Evolutionary conservation across 495 filamentous ascomycete genomes (phyloP).

Genomic region (Neurospora sp.): DNA sequence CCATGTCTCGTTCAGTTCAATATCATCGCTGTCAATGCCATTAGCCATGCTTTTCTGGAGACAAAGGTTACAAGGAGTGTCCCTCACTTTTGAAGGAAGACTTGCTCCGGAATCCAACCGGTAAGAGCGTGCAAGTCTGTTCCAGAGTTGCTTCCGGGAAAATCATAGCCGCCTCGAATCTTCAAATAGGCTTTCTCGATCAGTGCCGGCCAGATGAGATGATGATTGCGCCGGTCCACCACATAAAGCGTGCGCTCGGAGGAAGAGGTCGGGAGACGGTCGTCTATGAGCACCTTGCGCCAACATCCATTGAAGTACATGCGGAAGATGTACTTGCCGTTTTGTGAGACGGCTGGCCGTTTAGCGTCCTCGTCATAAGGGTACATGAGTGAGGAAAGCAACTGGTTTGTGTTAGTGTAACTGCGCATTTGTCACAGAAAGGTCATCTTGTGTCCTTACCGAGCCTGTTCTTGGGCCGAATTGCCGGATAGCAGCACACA

Average conservation of each 20-base stretch:
- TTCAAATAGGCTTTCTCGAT: slow-evolving; percentile 98
- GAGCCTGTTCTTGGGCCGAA: slow-evolving; percentile 25
- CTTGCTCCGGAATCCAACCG: slow-evolving; percentile 94
- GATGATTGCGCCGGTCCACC: slow-evolving; percentile 71
- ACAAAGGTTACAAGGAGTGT: not conserved
- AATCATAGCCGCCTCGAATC: slow-evolving; percentile 90
- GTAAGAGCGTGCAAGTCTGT: slow-evolving; percentile 86
- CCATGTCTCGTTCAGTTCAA: slow-evolving; percentile 69
- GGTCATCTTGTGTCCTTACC: slow-evolving; percentile 8
- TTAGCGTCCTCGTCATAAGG: slow-evolving; percentile 52
- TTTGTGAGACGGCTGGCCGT: slow-evolving; percentile 52
- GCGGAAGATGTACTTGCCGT: slow-evolving; percentile 83
- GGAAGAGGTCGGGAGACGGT: slow-evolving; percentile 69
- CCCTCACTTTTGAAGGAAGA: slow-evolving; percentile 66
- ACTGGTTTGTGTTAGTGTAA: slow-evolving; percentile 28
- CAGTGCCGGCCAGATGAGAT: slow-evolving; percentile 80
- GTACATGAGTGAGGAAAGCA: slow-evolving; percentile 59
- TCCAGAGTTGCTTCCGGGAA: slow-evolving; percentile 95
- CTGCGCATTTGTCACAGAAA: not conserved
- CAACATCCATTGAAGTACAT: slow-evolving; percentile 93
- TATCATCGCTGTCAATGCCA: slow-evolving; percentile 42
- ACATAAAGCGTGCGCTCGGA: slow-evolving; percentile 72
- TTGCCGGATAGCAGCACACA: slow-evolving; percentile 62
- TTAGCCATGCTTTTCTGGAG: slow-evolving; percentile 9
- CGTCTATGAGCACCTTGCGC: slow-evolving; percentile 81